Evolutionary conservation across 495 filamentous ascomycete species (phyloP).

Genomic region (Beverwykella pulmonaria): DNA sequence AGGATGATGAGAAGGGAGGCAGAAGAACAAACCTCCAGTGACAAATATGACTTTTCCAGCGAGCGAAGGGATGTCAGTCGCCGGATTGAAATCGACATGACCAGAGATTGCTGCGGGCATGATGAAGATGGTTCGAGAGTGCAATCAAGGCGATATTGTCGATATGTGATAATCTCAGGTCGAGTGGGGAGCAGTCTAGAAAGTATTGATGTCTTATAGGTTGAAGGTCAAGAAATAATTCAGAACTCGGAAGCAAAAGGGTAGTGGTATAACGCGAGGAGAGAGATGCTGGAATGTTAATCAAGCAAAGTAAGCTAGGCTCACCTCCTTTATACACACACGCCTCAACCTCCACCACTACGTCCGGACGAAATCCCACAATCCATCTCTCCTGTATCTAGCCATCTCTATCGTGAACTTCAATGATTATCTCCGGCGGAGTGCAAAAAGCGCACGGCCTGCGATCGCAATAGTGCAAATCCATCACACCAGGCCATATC

Average conservation of each 20-base stretch:
- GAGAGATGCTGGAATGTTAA: neutral
- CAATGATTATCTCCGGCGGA: neutral
- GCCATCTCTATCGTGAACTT: neutral
- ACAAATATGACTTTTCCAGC: slow-evolving; percentile 30
- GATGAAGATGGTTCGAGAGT: no score
- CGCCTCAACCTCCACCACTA: neutral
- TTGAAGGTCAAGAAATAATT: no score
- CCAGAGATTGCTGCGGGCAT: neutral
- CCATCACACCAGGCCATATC: neutral
- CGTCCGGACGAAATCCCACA: neutral
- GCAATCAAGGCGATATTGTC: no score
- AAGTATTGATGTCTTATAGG: no score
- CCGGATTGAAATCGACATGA: slow-evolving; percentile 14
- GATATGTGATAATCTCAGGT: no score
- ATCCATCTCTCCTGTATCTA: neutral
- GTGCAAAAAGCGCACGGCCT: neutral
- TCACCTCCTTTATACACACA: neutral
- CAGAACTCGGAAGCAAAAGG: no score
- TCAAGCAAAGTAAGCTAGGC: neutral
- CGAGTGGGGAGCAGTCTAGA: no score
- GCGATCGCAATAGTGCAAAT: neutral
- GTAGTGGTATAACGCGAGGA: no score
- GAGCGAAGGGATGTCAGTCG: slow-evolving; percentile 20
- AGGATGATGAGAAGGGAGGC: neutral
- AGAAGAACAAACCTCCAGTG: slow-evolving; percentile 20